Percentiles rank a stretch among this genome's conserved stretches.
These are phyloP conservation scores for Bryoerythrophyllum caledonicum DNA, from an alignment of 225 moss, liverwort and hornwort species.

Conservation along the genomic window DNA sequence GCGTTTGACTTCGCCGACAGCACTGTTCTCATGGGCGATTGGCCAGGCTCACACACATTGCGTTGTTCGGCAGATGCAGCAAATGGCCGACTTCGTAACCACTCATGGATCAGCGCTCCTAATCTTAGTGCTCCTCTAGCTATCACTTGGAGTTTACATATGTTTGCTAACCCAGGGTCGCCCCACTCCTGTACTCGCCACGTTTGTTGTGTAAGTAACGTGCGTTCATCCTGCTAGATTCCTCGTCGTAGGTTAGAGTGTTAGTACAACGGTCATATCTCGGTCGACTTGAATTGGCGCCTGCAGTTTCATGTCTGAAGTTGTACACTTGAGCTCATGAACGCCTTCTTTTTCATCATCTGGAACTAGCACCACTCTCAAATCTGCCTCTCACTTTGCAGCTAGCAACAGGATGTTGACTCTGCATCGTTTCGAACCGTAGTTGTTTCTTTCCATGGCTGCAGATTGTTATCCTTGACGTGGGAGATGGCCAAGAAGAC, in stretches of 20 bases:
- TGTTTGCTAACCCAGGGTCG: not conserved
- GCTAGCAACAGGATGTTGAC: not conserved
- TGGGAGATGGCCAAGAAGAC: not conserved
- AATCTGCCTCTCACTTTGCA: constrained; percentile 13
- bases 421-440: not conserved
- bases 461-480: constrained; percentile 28
- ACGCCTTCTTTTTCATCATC: too few species aligned
- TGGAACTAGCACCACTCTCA: not conserved
- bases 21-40: constrained; percentile 37
- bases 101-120: not conserved
- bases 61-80: constrained; percentile 32
- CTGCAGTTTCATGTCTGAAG: constrained; percentile 23
- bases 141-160: not conserved
- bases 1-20: constrained; percentile 49
- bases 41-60: constrained; percentile 32
- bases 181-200: constrained; percentile 8
- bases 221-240: not conserved
- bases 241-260: not conserved
- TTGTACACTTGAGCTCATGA: not conserved
- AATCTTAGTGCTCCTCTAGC: not conserved
- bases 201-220: constrained; percentile 21
- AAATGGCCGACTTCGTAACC: constrained; percentile 15
- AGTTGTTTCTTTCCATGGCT: constrained; percentile 11
- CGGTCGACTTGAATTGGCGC: constrained; percentile 15
- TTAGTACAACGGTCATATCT: constrained; percentile 15